Base-by-base conservation (phyloP, 2,329 filamentous ascomycete species). In the Nemania sp. region DNA sequence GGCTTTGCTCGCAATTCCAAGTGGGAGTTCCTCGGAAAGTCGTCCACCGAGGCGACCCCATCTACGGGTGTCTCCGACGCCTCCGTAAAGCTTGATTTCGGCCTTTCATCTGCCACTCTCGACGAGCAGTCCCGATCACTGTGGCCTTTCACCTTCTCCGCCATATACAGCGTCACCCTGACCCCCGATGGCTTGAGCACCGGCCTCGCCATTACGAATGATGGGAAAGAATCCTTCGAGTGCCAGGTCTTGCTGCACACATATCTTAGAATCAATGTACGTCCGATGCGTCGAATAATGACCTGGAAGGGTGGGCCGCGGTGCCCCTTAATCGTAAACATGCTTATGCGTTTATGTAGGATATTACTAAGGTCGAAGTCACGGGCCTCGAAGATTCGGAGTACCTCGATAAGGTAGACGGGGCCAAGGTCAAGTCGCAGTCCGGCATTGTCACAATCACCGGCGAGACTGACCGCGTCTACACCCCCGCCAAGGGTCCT, bases 1-100 rank as follows among this genome's bases (percentile, higher is more conserved):
- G 95, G 95, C 68, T 96, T 99, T 77, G 95, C 94, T 40, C 91
- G 95, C 69, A 93, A 86, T 72, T 90, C 89, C 47, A 85, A 85
- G 64, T 99, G 95, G 95, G 93, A 98, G 76, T 97, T 95, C 75
- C 83, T 99, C 53, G 93, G 93, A 72, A 96, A 94, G 78, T 91
- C 89, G 6, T 88, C 85, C n/a, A 86, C 84, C 5, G 89, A 92
- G 74, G 83, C 73, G 68, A 84, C 83, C 2, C 88, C 91, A 72
- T 83, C 71, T 70, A 77, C 75, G 61, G 78, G 67, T 59, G 76
- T 76, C 47, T 80, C 79, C 64, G 83, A 90, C 72, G 81, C 87
- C 71, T 88, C 87, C 50, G 88, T 98, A 67, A 97, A 96, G 83
- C 88, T 99, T 62, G 95, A 99, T 79, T 98, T 99, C 76, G 95